A percentile compares a stretch with the other conserved stretches of the same genome.
phyloP scores from a whole-genome alignment of 1,284 basidiomycete genomes.

The Athelia psychrophila region DNA sequence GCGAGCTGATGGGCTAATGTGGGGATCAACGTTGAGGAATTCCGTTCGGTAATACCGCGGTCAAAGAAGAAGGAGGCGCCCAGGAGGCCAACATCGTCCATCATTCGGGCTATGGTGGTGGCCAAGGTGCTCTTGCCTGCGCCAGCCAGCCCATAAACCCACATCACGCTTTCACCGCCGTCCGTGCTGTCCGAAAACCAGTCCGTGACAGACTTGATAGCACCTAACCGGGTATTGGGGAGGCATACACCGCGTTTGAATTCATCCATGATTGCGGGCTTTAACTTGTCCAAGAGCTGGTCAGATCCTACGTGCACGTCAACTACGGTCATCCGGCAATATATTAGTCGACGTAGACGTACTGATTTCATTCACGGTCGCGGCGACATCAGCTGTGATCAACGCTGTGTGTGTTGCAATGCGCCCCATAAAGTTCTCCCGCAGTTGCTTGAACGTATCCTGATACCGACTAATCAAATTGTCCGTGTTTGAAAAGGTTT shows the following conservation, averaged over 20 bases:
- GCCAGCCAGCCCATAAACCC: neutral
- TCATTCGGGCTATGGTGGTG: neutral
- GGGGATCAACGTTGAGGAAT: neutral
- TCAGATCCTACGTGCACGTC: neutral
- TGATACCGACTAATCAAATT: neutral
- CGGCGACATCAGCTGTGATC: neutral
- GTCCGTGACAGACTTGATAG: neutral
- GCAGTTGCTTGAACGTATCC: neutral
- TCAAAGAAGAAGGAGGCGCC: neutral
- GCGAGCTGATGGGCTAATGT: neutral
- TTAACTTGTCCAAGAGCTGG: neutral
- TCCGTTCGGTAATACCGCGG: neutral
- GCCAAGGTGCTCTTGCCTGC: neutral
- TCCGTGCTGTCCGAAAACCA: neutral
- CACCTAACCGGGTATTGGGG: neutral
- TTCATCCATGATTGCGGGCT: neutral
- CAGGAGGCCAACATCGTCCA: neutral
- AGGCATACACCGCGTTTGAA: neutral
- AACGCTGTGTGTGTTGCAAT: neutral
- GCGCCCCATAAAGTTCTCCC: neutral
- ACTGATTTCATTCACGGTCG: neutral
- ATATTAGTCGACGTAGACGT: neutral
- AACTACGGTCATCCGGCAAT: neutral
- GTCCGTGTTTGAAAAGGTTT: neutral
- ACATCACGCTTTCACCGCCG: neutral